These are phyloP conservation scores for Hermanozyma aechmeae DNA, from an alignment of 805 yeast species.

Conservation along the genomic window DNA sequence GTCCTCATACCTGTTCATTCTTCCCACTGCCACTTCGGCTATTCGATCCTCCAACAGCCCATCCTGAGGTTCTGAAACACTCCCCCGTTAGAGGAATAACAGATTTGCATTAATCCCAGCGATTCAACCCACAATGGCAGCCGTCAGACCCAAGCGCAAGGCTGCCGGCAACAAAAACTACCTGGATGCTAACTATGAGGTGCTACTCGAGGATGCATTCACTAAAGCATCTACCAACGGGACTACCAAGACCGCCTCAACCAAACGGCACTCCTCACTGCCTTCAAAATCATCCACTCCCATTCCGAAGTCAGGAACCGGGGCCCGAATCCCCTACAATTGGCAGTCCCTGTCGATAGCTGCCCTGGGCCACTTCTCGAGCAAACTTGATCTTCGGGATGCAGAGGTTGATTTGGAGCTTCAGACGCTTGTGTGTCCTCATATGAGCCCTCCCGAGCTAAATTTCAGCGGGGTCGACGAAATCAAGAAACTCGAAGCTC, in stretches of 20 bases:
- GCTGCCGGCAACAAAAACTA: conserved; percentile 12
- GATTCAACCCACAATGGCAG: conserved; percentile 8
- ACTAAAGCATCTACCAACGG: too few species aligned
- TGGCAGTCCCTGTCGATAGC: conserved; percentile 42
- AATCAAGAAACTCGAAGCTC: conserved; percentile 4
- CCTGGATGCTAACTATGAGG: conserved; percentile 9
- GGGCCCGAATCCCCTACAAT: too few species aligned
- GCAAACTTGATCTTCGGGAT: conserved; percentile 28
- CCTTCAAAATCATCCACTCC: too few species aligned
- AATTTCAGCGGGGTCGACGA: conserved; percentile 3
- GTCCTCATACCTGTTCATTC: too few species aligned
- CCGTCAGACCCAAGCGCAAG: conserved; percentile 10
- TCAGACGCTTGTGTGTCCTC: conserved; percentile 31
- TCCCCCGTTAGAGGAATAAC: too few species aligned
- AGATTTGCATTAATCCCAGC: too few species aligned
- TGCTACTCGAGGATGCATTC: conserved; percentile 8
- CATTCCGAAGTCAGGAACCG: too few species aligned
- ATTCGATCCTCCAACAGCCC: too few species aligned
- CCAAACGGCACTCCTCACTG: too few species aligned
- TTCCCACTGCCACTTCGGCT: too few species aligned
- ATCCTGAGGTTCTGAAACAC: too few species aligned
- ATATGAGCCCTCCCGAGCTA: conserved; percentile 3
- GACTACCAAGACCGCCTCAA: too few species aligned
- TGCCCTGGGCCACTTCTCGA: conserved; percentile 32
- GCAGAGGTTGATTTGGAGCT: conserved; percentile 31